Conservation (phyloP, 2,329 filamentous ascomycete species). For the Pseudogymnoascus pannorum region DNA sequence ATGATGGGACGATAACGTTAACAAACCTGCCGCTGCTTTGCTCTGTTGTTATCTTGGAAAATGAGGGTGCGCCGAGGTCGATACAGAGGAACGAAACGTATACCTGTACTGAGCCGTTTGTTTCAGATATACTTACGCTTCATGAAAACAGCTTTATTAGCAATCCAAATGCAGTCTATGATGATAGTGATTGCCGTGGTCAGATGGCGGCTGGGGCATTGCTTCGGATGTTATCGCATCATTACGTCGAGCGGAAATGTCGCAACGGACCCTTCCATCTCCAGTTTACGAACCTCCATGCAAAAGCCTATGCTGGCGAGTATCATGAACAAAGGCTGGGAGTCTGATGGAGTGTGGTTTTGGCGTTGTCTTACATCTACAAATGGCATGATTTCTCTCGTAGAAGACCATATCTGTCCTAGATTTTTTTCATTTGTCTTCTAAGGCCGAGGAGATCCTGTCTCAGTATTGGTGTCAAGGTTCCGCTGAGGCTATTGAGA, state of each 20-base stretch:
- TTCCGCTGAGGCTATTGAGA: too few relatives aligned
- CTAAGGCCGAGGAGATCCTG: too few relatives aligned
- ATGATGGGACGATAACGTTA: slow-evolving; percentile 28
- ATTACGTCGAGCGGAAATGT: slow-evolving; percentile 21
- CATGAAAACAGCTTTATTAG: slow-evolving; percentile 25
- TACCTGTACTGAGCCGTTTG: slow-evolving; percentile 17
- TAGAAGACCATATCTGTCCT: slow-evolving; percentile 24
- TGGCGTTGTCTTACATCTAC: slow-evolving; percentile 24
- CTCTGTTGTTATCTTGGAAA: slow-evolving; percentile 28
- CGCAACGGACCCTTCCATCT: slow-evolving; percentile 27
- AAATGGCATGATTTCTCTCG: slow-evolving; percentile 22
- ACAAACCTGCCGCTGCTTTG: slow-evolving; percentile 29
- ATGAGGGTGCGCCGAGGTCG: slow-evolving; percentile 26
- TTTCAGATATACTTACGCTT: slow-evolving; percentile 21
- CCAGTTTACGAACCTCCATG: slow-evolving; percentile 29
- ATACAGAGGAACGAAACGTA: slow-evolving; percentile 29
- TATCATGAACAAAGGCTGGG: slow-evolving; percentile 24
- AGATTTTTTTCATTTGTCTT: slow-evolving; percentile 13
- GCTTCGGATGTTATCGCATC: slow-evolving; percentile 23
- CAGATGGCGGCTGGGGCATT: slow-evolving; percentile 25
- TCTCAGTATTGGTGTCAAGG: too few relatives aligned
- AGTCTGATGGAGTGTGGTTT: slow-evolving; percentile 26
- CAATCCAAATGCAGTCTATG: slow-evolving; percentile 21
- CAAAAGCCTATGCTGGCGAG: slow-evolving; percentile 24
- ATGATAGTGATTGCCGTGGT: slow-evolving; percentile 20